Conservation (phyloP, 2,329 filamentous ascomycete species). For the Pyrenochaeta sp. region DNA sequence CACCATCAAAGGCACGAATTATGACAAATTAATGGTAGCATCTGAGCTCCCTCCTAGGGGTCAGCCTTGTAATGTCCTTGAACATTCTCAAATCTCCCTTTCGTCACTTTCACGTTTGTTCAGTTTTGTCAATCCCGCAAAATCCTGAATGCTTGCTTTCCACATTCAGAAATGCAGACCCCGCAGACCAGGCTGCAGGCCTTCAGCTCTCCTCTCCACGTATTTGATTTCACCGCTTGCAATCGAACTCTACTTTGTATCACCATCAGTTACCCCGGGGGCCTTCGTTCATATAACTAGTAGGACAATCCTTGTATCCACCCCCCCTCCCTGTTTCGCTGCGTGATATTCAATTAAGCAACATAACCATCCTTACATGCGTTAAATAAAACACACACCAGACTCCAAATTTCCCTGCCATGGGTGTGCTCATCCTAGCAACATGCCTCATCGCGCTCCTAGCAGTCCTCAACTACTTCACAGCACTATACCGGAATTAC, state of each 20-base stretch:
- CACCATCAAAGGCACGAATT: too few relatives aligned
- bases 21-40: too few relatives aligned
- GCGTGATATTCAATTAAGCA: too few relatives aligned
- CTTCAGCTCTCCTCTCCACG: background rate
- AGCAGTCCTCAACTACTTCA: slow-evolving; percentile 3
- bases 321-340: too few relatives aligned
- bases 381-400: too few relatives aligned
- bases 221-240: background rate
- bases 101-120: background rate
- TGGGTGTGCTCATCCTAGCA: slow-evolving; percentile 7
- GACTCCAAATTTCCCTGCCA: background rate
- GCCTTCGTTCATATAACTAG: background rate
- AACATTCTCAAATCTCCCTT: too few relatives aligned
- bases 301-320: too few relatives aligned
- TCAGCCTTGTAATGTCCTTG: too few relatives aligned
- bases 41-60: too few relatives aligned
- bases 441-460: slow-evolving; percentile 4
- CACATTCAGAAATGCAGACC: slow-evolving; percentile 1
- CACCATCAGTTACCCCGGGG: background rate
- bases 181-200: background rate
- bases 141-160: background rate
- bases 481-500: slow-evolving; percentile 25
- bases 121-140: background rate
- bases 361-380: too few relatives aligned
- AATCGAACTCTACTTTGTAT: background rate